phyloP scores from a whole-genome alignment of 2,329 filamentous ascomycete species.

The Pseudodiploospora longispora region DNA sequence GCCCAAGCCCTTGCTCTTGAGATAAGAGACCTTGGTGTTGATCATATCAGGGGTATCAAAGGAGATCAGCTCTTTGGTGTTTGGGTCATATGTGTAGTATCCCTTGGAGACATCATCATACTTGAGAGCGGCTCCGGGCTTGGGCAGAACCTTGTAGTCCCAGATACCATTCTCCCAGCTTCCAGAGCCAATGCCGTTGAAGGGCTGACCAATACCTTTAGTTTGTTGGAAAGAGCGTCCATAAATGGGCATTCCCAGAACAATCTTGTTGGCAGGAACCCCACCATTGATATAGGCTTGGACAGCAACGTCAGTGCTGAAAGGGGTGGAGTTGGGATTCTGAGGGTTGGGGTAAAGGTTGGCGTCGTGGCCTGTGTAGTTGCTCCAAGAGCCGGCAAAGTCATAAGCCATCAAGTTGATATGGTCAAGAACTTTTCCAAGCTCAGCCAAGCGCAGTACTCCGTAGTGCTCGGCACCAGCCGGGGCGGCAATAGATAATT shows the following conservation, averaged over 20 bases:
- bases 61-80: constrained; percentile 55
- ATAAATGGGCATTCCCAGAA: constrained; percentile 66
- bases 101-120: constrained; percentile 52
- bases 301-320: constrained; percentile 59
- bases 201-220: constrained; percentile 57
- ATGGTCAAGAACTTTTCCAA: constrained; percentile 44
- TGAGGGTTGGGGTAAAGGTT: constrained; percentile 55
- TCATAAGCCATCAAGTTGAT: constrained; percentile 72
- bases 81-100: constrained; percentile 62
- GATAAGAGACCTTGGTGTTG: constrained; percentile 55
- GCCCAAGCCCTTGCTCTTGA: constrained; percentile 54
- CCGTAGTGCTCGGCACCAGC: constrained; percentile 42
- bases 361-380: constrained; percentile 56
- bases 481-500: constrained; percentile 45
- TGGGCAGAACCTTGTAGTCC: constrained; percentile 74
- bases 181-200: constrained; percentile 55
- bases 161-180: constrained; percentile 68
- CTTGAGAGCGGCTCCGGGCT: constrained; percentile 46
- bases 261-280: constrained; percentile 57
- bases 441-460: constrained; percentile 36
- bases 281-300: constrained; percentile 55
- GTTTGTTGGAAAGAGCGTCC: constrained; percentile 31
- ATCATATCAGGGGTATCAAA: constrained; percentile 61
- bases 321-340: constrained; percentile 56
- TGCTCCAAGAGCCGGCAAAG: constrained; percentile 65